Evolutionary conservation across 495 filamentous ascomycete genomes (phyloP).

Genomic region (Ascobolus immersus): DNA sequence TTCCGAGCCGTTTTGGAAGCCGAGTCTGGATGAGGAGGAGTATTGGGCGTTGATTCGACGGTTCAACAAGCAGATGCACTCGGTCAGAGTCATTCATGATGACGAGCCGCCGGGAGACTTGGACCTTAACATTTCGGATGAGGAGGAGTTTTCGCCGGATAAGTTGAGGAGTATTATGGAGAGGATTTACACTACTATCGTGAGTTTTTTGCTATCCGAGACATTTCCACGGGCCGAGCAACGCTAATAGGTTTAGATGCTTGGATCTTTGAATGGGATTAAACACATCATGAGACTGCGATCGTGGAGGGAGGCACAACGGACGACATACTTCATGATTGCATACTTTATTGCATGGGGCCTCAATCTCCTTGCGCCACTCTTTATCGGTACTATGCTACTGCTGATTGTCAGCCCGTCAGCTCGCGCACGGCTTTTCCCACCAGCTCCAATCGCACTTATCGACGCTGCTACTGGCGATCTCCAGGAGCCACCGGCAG

Average conservation of each 20-base stretch:
- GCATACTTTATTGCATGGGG: constrained; percentile 53
- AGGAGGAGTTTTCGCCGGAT: constrained; percentile 68
- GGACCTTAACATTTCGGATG: constrained; percentile 58
- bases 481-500: constrained; percentile 41
- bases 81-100: constrained; percentile 43
- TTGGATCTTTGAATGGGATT: constrained; percentile 36
- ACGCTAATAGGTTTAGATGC: constrained; percentile 16
- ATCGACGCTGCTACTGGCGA: constrained; percentile 36
- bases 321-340: constrained; percentile 45
- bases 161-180: constrained; percentile 63
- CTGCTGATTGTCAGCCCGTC: constrained; percentile 45
- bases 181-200: constrained; percentile 57
- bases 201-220: neutral
- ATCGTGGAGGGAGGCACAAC: constrained; percentile 48
- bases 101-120: constrained; percentile 28
- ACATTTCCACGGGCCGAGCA: neutral
- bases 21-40: no score
- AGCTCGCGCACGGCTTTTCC: constrained; percentile 41
- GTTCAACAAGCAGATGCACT: constrained; percentile 89
- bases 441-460: constrained; percentile 40
- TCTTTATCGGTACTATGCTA: constrained; percentile 25
- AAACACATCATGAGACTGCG: constrained; percentile 55
- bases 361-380: constrained; percentile 45
- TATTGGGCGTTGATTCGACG: no score
- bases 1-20: no score